phyloP scores from a whole-genome alignment of 176 grass and related monocot species.

The Bonia amplexicaulis region DNA sequence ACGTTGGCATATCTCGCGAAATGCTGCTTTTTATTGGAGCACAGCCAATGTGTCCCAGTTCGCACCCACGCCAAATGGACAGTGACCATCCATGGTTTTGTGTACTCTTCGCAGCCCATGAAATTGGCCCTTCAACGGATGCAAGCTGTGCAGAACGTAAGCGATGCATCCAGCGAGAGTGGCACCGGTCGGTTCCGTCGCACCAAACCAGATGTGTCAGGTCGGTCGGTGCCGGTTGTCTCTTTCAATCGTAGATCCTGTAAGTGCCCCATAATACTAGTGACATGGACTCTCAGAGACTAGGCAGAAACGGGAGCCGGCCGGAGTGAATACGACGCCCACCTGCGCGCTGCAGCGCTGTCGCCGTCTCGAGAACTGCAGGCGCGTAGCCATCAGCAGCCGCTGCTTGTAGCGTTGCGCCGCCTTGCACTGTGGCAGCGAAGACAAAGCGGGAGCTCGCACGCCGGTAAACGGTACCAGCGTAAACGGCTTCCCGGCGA shows the following conservation, averaged over 20 bases:
- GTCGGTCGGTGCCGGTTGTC: not conserved
- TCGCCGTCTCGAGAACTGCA: not conserved
- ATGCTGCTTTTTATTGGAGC: too few species aligned
- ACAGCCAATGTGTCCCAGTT: too few species aligned
- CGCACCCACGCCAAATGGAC: too few species aligned
- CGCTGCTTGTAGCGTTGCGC: constrained; percentile 8
- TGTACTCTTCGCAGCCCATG: too few species aligned
- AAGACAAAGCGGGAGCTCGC: not conserved
- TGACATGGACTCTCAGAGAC: not conserved
- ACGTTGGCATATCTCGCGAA: too few species aligned
- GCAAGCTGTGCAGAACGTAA: too few species aligned
- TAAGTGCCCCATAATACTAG: not conserved
- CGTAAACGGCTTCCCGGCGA: not conserved
- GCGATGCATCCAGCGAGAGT: too few species aligned
- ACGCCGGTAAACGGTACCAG: not conserved
- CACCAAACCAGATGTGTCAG: not conserved
- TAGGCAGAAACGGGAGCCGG: not conserved
- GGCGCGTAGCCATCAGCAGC: not conserved
- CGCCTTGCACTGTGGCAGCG: not conserved
- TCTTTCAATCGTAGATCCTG: not conserved
- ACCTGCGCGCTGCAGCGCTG: not conserved
- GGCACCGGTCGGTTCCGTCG: not conserved
- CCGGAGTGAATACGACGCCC: not conserved
- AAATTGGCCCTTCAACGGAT: too few species aligned
- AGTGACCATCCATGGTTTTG: too few species aligned